Conservation (phyloP, 1,284 basidiomycete species). For the Peniophora sp. region DNA sequence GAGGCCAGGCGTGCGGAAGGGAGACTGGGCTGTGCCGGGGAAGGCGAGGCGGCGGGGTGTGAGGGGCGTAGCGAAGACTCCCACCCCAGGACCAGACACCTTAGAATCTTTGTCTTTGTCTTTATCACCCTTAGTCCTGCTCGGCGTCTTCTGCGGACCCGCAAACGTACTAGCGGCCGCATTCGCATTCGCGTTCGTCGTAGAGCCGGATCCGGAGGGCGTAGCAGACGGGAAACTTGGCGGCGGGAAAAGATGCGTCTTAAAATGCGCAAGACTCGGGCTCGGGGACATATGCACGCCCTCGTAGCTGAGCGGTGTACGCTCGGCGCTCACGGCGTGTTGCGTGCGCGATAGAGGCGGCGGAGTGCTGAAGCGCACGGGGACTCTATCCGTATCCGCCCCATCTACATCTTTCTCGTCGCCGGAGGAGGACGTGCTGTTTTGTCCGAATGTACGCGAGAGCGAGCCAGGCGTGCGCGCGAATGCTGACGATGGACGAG, state of each 20-base stretch:
- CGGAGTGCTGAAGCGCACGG: slow-evolving; percentile 23
- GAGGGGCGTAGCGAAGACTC: slow-evolving; percentile 32
- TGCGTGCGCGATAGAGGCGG: slow-evolving; percentile 19
- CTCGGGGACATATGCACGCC: slow-evolving; percentile 61
- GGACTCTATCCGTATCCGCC: neutral
- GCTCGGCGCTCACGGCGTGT: slow-evolving; percentile 43
- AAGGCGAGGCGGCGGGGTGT: slow-evolving; percentile 52
- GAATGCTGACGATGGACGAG: too few relatives aligned
- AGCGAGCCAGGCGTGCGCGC: too few relatives aligned
- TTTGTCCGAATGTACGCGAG: too few relatives aligned
- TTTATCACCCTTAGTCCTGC: too few relatives aligned
- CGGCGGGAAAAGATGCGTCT: slow-evolving; percentile 54
- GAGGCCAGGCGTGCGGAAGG: slow-evolving; percentile 46
- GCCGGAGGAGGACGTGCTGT: too few relatives aligned
- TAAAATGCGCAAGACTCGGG: slow-evolving; percentile 55
- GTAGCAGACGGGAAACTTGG: slow-evolving; percentile 24
- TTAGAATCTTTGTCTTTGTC: too few relatives aligned
- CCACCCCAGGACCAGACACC: slow-evolving; percentile 1
- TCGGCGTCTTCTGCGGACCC: slow-evolving; percentile 25
- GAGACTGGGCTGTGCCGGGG: slow-evolving; percentile 31
- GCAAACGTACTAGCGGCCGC: slow-evolving; percentile 43
- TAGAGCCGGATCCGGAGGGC: slow-evolving; percentile 12
- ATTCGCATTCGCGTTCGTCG: slow-evolving; percentile 25
- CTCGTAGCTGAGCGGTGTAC: slow-evolving; percentile 59
- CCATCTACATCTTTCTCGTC: too few relatives aligned